These are phyloP conservation scores for Gonapodya sp. DNA, from an alignment of 192 early-diverging fungal genomes.

Conservation along the genomic window DNA sequence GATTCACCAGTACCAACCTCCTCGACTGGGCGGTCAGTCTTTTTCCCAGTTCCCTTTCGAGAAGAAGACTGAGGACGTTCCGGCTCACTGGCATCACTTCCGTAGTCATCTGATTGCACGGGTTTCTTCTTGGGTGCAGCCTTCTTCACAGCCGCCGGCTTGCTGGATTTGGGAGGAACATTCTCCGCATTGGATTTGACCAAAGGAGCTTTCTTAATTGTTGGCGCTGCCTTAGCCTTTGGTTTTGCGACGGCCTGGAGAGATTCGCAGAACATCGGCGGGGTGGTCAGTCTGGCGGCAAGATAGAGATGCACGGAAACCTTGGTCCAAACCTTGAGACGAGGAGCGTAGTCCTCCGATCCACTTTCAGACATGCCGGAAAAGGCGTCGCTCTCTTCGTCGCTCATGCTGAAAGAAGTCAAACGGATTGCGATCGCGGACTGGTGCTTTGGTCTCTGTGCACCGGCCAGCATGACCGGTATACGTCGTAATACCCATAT, in stretches of 20 bases:
- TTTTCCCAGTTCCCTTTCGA: neutral
- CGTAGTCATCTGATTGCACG: neutral
- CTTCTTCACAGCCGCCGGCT: neutral
- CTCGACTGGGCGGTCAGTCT: neutral
- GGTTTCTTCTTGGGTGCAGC: neutral
- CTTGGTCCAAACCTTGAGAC: neutral
- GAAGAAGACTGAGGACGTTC: neutral
- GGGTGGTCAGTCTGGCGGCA: neutral
- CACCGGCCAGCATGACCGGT: too few relatives aligned
- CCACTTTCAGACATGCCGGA: neutral
- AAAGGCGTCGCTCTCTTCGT: constrained; percentile 7
- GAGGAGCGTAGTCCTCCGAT: neutral
- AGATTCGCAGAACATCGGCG: neutral
- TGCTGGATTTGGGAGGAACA: neutral
- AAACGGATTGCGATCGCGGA: too few relatives aligned
- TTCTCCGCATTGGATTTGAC: constrained; percentile 2
- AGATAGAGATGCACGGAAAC: neutral
- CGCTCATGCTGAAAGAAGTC: neutral
- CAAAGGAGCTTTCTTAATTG: neutral
- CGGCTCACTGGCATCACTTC: neutral
- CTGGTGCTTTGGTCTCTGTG: too few relatives aligned
- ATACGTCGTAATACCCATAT: too few relatives aligned
- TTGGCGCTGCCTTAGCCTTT: neutral
- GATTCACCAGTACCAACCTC: neutral
- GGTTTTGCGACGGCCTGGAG: neutral